Conservation (phyloP, 2,329 filamentous ascomycete genomes). For the Penicillium sp. region DNA sequence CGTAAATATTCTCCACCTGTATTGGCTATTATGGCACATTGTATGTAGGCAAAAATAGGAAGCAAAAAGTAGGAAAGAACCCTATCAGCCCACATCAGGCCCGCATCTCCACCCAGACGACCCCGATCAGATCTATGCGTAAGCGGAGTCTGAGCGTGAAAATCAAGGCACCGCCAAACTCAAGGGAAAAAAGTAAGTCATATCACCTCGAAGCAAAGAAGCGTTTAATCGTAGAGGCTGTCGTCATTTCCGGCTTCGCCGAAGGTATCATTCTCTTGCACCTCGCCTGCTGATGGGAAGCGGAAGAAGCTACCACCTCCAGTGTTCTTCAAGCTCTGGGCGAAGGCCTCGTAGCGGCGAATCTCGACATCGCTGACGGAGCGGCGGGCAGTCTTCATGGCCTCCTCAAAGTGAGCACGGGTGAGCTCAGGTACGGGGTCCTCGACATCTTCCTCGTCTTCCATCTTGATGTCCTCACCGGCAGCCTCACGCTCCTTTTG, state of each 20-base stretch:
- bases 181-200: constrained; percentile 19
- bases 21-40: constrained; percentile 31
- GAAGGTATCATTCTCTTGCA: constrained; percentile 57
- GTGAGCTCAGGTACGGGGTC: constrained; percentile 95
- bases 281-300: constrained; percentile 68
- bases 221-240: constrained; percentile 85
- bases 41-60: constrained; percentile 23
- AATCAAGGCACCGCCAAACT: constrained; percentile 13
- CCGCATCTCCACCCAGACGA: constrained; percentile 17
- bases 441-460: constrained; percentile 65
- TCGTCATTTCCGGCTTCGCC: constrained; percentile 90
- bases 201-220: constrained; percentile 18
- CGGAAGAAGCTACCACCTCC: constrained; percentile 97
- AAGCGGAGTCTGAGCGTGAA: constrained; percentile 14
- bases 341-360: constrained; percentile 95
- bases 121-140: constrained; percentile 23
- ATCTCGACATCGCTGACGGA: constrained; percentile 98
- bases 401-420: constrained; percentile 96
- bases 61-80: constrained; percentile 21
- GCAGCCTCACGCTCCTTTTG: constrained; percentile 82
- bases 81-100: constrained; percentile 19
- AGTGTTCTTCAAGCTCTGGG: constrained; percentile 98
- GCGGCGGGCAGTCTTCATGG: constrained; percentile 88
- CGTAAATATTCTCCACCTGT: constrained; percentile 19
- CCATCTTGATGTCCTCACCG: constrained; percentile 72